Conservation (phyloP, 2,329 filamentous ascomycete species). For the Pseudocercospora macadamiae region DNA sequence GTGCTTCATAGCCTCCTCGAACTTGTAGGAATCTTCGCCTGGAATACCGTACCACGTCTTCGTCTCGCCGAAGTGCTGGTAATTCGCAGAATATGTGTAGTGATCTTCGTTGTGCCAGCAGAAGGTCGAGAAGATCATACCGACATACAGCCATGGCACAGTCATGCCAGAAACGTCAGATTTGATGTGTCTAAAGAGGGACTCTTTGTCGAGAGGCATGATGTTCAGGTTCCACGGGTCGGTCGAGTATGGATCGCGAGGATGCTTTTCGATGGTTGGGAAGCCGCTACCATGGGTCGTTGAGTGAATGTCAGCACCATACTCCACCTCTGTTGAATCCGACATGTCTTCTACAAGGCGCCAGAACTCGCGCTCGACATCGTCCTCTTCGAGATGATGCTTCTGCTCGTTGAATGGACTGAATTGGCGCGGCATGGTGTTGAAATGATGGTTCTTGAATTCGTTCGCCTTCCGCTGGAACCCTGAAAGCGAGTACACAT, state of each 20-base stretch:
- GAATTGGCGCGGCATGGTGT: conserved; percentile 60
- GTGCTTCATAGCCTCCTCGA: conserved; percentile 91
- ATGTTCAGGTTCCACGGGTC: conserved; percentile 97
- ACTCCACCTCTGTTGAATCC: conserved; percentile 96
- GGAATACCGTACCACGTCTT: conserved; percentile 99
- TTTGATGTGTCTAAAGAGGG: conserved; percentile 95
- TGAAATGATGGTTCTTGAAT: conserved; percentile 94
- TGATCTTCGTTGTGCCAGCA: conserved; percentile 99
- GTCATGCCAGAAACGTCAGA: conserved; percentile 99
- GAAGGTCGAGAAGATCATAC: conserved; percentile 99
- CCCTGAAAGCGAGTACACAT: conserved; percentile 89
- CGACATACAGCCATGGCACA: conserved; percentile 97
- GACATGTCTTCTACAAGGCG: conserved; percentile 89
- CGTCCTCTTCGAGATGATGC: conserved; percentile 84
- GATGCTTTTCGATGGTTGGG: conserved; percentile 89
- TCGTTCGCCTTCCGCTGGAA: conserved; percentile 95
- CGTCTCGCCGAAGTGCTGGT: conserved; percentile 96
- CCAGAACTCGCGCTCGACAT: conserved; percentile 97
- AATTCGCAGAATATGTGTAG: conserved; percentile 96
- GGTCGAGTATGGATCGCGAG: conserved; percentile 80
- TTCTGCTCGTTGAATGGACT: conserved; percentile 82
- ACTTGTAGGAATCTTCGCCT: conserved; percentile 88
- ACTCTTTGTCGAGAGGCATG: conserved; percentile 85
- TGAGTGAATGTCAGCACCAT: conserved; percentile 96
- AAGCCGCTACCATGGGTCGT: conserved; percentile 98